Base-by-base conservation (phyloP, 1,284 basidiomycete species). In the Ceratobasidium sp. region DNA sequence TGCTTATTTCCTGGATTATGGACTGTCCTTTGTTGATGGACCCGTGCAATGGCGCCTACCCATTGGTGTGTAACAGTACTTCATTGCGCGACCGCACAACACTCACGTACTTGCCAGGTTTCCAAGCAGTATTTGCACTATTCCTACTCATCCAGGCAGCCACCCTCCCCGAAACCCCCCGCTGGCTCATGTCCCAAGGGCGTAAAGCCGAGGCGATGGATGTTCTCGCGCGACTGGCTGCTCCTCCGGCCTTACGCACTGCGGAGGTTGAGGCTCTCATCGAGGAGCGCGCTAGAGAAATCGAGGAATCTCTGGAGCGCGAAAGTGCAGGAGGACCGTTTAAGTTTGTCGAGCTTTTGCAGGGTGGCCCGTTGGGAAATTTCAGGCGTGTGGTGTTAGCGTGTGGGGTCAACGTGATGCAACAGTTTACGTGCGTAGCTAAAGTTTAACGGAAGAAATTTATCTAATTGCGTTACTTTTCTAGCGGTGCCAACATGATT, bases 241-340 rank as follows among this genome's bases (percentile, higher is more conserved):
- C 59, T 33, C 59, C 71, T 13, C 71, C 71, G 20, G 33, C 23
- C 46, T 59, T 64, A 38, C 71, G 71, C 42, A 74, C 71, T 26
- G 46, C 71, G 9, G 71, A 74, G 46, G 59, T 74, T n/a, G 28
- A 64, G 26, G 57, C 71, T 15, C 71, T 74, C 20, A 64, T 74
- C 26, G 59, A 74, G 48, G 71, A 74, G 40, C 71, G 71, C 20
- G 44, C 59, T 3, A n/a, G 59, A 67, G 86, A 87, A 64, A 87
- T 87, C 54, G 84, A 87, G 78, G 79, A 82, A 17, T 85, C 84
- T 9, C 81, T 87, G 61, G 84, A 81, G 0, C 82, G 84, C 59
- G 86, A 87, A 80, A 86, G 86, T 64, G 85, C 84, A 28, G 86
- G 86, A 70, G 86, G 85, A 40, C 85, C 85, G 9, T 86, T 86